Percentiles rank a stretch among this genome's conserved stretches.
These are phyloP conservation scores for Boletales sp. DNA, from an alignment of 768 basidiomycete species.

Conservation along the genomic window DNA sequence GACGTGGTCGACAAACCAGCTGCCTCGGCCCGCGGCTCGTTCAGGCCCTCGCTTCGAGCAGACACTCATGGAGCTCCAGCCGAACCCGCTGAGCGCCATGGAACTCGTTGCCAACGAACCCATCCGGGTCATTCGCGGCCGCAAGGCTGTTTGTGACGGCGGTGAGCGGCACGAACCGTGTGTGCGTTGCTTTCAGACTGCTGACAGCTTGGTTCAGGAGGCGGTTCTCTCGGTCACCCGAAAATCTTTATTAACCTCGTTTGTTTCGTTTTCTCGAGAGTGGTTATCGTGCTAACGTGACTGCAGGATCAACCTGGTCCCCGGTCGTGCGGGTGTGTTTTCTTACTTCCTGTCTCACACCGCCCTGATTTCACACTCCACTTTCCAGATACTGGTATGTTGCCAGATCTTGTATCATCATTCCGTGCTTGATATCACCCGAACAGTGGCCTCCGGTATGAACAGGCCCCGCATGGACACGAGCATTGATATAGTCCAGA, in stretches of 20 bases:
- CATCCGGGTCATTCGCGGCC: slow-evolving; percentile 71
- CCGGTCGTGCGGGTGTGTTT: slow-evolving; percentile 82
- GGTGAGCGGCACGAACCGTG: slow-evolving; percentile 52
- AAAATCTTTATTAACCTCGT: slow-evolving; percentile 96
- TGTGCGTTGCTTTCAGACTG: not conserved
- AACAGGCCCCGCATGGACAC: slow-evolving; percentile 74
- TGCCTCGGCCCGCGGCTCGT: slow-evolving; percentile 53
- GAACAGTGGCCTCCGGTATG: slow-evolving; percentile 81
- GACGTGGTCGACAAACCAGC: slow-evolving; percentile 87
- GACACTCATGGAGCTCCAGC: slow-evolving; percentile 82
- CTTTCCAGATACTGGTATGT: slow-evolving; percentile 47
- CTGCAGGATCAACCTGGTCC: slow-evolving; percentile 82
- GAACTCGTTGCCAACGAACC: slow-evolving; percentile 85
- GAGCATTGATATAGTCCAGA: slow-evolving; percentile 24
- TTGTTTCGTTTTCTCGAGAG: slow-evolving; percentile 23
- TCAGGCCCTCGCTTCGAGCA: slow-evolving; percentile 90
- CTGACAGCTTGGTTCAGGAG: slow-evolving; percentile 51
- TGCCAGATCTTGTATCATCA: not conserved
- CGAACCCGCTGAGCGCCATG: slow-evolving; percentile 88
- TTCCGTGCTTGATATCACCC: not conserved
- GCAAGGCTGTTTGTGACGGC: slow-evolving; percentile 92
- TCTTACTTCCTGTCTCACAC: slow-evolving; percentile 3
- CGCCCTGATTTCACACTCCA: slow-evolving; percentile 7
- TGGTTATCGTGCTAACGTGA: slow-evolving; percentile 5
- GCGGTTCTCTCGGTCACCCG: slow-evolving; percentile 93